Evolutionary conservation across 1,284 basidiomycete species (phyloP), one percentile per base, ranked within the genome.

Genomic region (Trichosporon inkin): DNA sequence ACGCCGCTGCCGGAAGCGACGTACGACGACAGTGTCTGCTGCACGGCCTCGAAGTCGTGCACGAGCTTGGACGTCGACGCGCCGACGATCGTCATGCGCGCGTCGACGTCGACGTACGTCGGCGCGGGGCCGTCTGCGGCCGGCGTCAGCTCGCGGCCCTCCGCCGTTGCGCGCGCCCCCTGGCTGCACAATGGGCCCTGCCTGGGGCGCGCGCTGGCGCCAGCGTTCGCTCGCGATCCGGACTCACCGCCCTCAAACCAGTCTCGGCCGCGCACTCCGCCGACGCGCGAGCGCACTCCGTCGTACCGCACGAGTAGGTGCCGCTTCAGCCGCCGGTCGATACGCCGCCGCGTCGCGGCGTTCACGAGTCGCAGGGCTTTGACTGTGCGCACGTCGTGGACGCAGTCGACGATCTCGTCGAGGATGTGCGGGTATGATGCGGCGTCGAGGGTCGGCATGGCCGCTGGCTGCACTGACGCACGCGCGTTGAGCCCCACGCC

Each of bases 391-490:
- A 13, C 14, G 49, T 17, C 56, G 37, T 39, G 6, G 22, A 37
- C 20, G 49, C 11, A 17, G 44, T 19, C 17, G 36, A 57, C 10
- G 4, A 57, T 22, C 7, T 38, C 35, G 22, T 53, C 49, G 32
- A 39, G 34, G n/a, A 57, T 40, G 49, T 52, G 49, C 10, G 56
- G 56, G 16, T 40, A 57, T 1, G 56, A 47, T 5, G 47, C 16
- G 17, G 32, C n/a, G 49, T 57, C 56, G 49, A 57, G 56, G n/a
- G 19, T 19, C 19, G 35, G 35, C 34, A 36, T 37, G 24, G 32
- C 10, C n/a, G 17, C 2, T n/a, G n/a, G n/a, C n/a, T n/a, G n/a
- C n/a, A n/a, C n/a, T 13, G 34, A 19, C 20, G 52, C 34, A 10
- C 34, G 28, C 28, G 28, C 28, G 28, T 32, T 32, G 28, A 32